These are phyloP conservation scores for Neofusicoccum kwambonambiense DNA, from an alignment of 2,329 filamentous ascomycete species.

Conservation along the genomic window DNA sequence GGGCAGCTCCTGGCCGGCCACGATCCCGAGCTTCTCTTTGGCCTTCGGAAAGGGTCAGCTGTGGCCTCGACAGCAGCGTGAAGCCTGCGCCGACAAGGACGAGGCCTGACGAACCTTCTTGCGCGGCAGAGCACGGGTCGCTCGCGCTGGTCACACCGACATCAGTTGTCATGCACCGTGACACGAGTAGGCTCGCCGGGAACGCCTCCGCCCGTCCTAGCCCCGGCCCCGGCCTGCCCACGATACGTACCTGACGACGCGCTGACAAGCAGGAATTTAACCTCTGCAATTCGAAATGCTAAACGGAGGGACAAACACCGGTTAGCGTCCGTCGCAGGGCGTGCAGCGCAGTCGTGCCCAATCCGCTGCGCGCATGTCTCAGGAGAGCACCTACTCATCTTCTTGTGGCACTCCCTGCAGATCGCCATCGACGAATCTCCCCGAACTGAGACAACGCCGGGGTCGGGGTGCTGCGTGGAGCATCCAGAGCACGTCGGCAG, in stretches of 20 bases:
- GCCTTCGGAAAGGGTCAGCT: slow-evolving; percentile 1
- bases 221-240: not conserved
- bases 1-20: slow-evolving; percentile 55
- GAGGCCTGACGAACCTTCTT: slow-evolving; percentile 18
- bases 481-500: slow-evolving; percentile 75
- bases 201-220: not conserved
- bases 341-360: not conserved
- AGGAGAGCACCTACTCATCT: slow-evolving; percentile 57
- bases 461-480: slow-evolving; percentile 62
- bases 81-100: not conserved
- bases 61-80: not conserved
- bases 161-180: slow-evolving; percentile 9
- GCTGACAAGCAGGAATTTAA: slow-evolving; percentile 74
- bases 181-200: slow-evolving; percentile 16
- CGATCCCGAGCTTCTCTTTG: slow-evolving; percentile 53
- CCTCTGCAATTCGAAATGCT: slow-evolving; percentile 72
- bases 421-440: slow-evolving; percentile 72
- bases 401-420: slow-evolving; percentile 75
- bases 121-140: slow-evolving; percentile 19
- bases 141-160: slow-evolving; percentile 20
- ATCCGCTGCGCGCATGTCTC: not conserved
- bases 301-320: not conserved
- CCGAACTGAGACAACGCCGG: slow-evolving; percentile 69
- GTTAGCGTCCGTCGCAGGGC: not conserved
- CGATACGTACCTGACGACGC: slow-evolving; percentile 38